Evolutionary conservation across 306 rosid species (phyloP).

Genomic region (Pueraria montana): DNA sequence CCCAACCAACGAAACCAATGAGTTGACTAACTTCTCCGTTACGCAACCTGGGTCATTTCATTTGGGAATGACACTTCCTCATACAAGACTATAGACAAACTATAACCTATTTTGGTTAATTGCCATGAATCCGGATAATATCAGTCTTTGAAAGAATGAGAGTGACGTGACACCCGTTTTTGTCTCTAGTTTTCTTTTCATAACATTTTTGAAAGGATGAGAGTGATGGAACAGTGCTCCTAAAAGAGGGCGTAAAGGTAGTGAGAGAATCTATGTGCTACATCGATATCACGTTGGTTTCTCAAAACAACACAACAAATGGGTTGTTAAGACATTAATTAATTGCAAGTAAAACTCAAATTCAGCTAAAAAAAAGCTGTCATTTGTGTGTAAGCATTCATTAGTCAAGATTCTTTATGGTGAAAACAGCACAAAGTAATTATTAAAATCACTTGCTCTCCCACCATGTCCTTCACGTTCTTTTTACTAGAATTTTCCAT

Average conservation of each 20-base stretch:
- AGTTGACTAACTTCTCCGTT: no score
- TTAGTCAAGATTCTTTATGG: not conserved
- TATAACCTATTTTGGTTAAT: not conserved
- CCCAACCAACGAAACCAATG: no score
- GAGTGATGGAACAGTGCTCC: constrained; percentile 22
- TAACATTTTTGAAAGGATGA: not conserved
- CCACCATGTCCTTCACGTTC: constrained; percentile 23
- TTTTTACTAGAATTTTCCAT: not conserved
- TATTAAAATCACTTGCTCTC: not conserved
- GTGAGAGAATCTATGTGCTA: constrained; percentile 3
- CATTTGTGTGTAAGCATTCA: not conserved
- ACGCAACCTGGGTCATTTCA: not conserved
- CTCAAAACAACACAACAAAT: constrained; percentile 8
- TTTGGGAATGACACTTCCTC: not conserved
- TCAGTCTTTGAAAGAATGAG: not conserved
- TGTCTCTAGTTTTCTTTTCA: not conserved
- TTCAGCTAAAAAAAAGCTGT: not conserved
- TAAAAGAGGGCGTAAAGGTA: constrained; percentile 3
- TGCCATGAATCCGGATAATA: not conserved
- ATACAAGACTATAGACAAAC: not conserved
- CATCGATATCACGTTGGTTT: not conserved
- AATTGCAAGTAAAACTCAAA: not conserved
- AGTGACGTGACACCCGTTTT: constrained; percentile 25
- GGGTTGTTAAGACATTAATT: constrained; percentile 19
- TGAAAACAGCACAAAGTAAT: not conserved